phyloP scores from a whole-genome alignment of 345 rosid genomes.

The Citrus inodora region DNA sequence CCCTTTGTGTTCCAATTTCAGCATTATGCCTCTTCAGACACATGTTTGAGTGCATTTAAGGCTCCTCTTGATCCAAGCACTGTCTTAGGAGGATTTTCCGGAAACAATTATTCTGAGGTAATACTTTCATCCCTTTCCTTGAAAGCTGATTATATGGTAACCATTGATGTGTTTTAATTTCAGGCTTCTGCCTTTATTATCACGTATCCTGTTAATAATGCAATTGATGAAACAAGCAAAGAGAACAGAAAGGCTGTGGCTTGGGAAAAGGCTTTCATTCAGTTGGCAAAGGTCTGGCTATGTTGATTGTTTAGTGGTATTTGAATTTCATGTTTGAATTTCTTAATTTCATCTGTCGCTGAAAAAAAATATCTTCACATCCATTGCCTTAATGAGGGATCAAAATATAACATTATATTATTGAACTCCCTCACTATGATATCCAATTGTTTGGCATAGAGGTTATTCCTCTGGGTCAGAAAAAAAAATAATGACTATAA shows the following conservation, averaged over 20 bases:
- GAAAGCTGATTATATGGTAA: slow-evolving; percentile 1
- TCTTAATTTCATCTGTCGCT: not conserved
- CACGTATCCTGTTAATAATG: slow-evolving; percentile 91
- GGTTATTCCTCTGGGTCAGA: not conserved
- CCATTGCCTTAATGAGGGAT: not conserved
- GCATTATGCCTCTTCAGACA: slow-evolving; percentile 88
- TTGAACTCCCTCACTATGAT: not conserved
- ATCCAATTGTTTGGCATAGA: not conserved
- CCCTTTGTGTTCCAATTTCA: slow-evolving; percentile 27
- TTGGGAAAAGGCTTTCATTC: slow-evolving; percentile 93
- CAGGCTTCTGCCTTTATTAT: slow-evolving; percentile 95
- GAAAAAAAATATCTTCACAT: not conserved
- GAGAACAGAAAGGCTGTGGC: slow-evolving; percentile 71
- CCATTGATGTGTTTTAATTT: slow-evolving; percentile 23
- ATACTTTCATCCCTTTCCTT: slow-evolving; percentile 24
- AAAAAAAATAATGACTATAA: not conserved
- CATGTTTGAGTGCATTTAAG: slow-evolving; percentile 85
- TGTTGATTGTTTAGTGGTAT: not conserved
- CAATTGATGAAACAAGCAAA: slow-evolving; percentile 51
- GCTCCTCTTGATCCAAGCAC: slow-evolving; percentile 98
- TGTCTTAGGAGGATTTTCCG: slow-evolving; percentile 84
- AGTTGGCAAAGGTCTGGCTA: slow-evolving; percentile 71
- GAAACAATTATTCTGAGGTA: slow-evolving; percentile 89
- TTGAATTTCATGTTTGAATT: not conserved
- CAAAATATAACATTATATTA: not conserved